Conservation (phyloP, 352 stramenopile genomes). For the Phytophthora pini region DNA sequence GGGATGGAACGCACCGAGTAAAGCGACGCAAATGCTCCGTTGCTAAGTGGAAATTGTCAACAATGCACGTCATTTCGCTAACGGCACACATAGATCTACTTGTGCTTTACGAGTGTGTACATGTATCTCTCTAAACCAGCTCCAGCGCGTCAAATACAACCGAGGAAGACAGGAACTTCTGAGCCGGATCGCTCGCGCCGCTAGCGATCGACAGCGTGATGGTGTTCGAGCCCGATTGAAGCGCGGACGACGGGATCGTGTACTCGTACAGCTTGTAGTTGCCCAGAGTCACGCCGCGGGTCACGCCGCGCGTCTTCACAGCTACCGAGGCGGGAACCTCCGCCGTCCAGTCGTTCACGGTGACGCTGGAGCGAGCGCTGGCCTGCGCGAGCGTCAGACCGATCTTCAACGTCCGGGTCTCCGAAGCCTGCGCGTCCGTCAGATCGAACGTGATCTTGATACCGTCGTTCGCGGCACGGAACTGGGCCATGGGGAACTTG, state of each 20-base stretch:
- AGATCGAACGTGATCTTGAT: constrained; percentile 46
- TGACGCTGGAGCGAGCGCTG: constrained; percentile 36
- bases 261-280: constrained; percentile 67
- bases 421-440: constrained; percentile 28
- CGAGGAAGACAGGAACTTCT: constrained; percentile 49
- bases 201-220: constrained; percentile 52
- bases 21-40: constrained; percentile 35
- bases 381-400: constrained; percentile 47
- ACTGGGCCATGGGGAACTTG: constrained; percentile 53
- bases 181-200: constrained; percentile 41
- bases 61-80: neutral
- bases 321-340: constrained; percentile 32
- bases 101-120: neutral
- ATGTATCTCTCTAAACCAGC: constrained; percentile 33
- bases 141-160: constrained; percentile 63
- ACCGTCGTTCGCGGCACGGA: constrained; percentile 42
- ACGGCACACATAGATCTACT: constrained; percentile 25
- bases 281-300: constrained; percentile 45
- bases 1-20: constrained; percentile 35
- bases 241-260: constrained; percentile 44
- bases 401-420: constrained; percentile 42
- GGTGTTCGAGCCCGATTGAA: constrained; percentile 45
- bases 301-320: constrained; percentile 57
- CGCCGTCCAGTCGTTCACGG: constrained; percentile 43
- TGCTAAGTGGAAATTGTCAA: constrained; percentile 16